Evolutionary conservation across 768 basidiomycete genomes (phyloP), one percentile per base, ranked within the genome.

Genomic region (Russula foetens): DNA sequence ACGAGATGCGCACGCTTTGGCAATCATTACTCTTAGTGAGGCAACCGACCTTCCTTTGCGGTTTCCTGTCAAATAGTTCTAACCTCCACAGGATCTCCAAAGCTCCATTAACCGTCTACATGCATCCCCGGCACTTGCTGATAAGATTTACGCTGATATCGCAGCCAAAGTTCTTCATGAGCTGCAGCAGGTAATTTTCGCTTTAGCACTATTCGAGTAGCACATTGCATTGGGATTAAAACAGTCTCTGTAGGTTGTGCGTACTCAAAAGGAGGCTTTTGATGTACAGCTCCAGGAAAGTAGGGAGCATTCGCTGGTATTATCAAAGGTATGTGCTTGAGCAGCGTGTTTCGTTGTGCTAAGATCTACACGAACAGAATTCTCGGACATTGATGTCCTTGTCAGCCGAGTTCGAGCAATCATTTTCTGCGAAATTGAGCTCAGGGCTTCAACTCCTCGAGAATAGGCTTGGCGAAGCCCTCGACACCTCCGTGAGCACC

Each of bases 201-300:
- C 23, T 21, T 24, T 19, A 17, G 29, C 15, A 9, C 11, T 43
- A 24, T 41, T 44, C 19, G 39, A 41, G 11, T 23, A 41, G 23
- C 23, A 24, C 14, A n/a, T 24, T 15, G 4, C 19, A 17, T 15
- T 2, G 35, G 6, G 31, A 31, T 52, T 28, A n/a, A 45, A 29
- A 23, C 38, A 12, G n/a, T 19, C 7, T 39, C 33, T 5, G 19
- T 26, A 62, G 60, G 56, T 48, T 31, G 52, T 62, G 31, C 51
- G 51, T 19, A 19, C 51, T 52, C 56, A 62, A 43, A 52, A 41
- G n/a, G 38, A 53, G 46, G 26, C 29, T 5, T 53, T 53, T 44
- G 61, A 62, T 33, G 31, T 52, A n/a, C 51, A 58, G 35, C 50
- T 62, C 46, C 61, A 53, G 46, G 43, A 57, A 41, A 62, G 49